Base-by-base conservation (phyloP, 352 stramenopile species). In the Pythium coloratum region DNA sequence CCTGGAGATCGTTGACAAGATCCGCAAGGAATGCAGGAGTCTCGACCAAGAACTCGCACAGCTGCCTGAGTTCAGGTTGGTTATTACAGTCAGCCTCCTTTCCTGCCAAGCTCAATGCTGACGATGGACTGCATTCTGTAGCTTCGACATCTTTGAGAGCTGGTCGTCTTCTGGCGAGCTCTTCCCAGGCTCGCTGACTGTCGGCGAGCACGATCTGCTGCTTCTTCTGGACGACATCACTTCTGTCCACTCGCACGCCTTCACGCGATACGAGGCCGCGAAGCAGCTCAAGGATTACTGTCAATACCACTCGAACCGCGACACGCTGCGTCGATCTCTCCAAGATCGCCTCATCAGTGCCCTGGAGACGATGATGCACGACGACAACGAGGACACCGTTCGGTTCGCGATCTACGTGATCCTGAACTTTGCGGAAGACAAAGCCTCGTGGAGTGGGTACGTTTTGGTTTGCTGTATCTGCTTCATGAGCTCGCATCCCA, bases 211-310 rank as follows among this genome's bases (percentile, higher is more conserved):
- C 54, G 80, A 88, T 55, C 65, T 93, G 33, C 60, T 81, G 58
- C 72, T 83, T 62, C 64, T 91, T 10, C 69, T 93, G 38, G 66
- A 86, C 9, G 84, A 90, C 36, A 81, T 91, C 53, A 86, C 66
- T 6, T 74, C 77, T 50, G 75, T 62, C 33, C 71, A 86, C 46
- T 75, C 62, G 14, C 76, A 78, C 49, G 66, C 78, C 6, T 80
- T 80, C 26, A 88, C 77, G 49, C 82, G 84, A 16, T 91, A 89
- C 46, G 81, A 93, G 64, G 71, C 81, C 18, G 81, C 80, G 6
- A 91, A 90, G 65, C 82, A 76, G 46, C 62, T 93, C n/a, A 93
- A 93, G 71, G 81, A 93, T 51, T 73, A 88, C 14, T 91, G 84
- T 46, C 76, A 85, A 55, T 77, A 82, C 60, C 62, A 76, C 51